These are phyloP conservation scores for Graphilbum sp. DNA, from an alignment of 2,329 filamentous ascomycete genomes.

Conservation along the genomic window DNA sequence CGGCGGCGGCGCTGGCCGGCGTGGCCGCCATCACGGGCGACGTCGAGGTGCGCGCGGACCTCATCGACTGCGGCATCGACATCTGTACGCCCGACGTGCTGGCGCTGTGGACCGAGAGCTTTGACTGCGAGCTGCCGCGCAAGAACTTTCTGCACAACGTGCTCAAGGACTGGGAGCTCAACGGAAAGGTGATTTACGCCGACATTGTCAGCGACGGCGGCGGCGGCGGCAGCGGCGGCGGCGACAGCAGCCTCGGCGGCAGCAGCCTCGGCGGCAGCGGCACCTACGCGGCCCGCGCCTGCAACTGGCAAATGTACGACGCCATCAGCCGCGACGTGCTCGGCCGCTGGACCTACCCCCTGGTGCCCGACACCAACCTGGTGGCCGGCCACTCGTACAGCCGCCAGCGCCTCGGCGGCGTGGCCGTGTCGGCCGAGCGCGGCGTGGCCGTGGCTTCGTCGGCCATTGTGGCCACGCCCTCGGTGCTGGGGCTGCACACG, in stretches of 20 bases:
- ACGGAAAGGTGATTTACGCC: conserved; percentile 90
- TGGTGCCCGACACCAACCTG: conserved; percentile 80
- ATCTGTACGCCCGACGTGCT: conserved; percentile 95
- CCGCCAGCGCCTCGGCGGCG: conserved; percentile 36
- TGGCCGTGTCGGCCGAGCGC: conserved; percentile 59
- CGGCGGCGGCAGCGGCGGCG: not conserved
- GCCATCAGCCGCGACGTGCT: conserved; percentile 77
- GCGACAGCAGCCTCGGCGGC: conserved; percentile 1
- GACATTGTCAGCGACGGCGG: conserved; percentile 56
- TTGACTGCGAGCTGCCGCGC: conserved; percentile 64
- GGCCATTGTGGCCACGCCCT: conserved; percentile 46
- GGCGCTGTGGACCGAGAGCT: conserved; percentile 90
- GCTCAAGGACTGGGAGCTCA: conserved; percentile 90
- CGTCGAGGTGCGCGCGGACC: conserved; percentile 68
- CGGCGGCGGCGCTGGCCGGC: not conserved
- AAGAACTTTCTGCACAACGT: conserved; percentile 70
- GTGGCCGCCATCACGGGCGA: conserved; percentile 27
- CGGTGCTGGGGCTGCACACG: conserved; percentile 62
- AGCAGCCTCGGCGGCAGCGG: not conserved
- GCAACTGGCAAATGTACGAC: conserved; percentile 79
- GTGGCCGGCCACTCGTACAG: conserved; percentile 62
- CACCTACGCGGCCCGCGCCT: conserved; percentile 70
- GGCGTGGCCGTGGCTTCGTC: conserved; percentile 58
- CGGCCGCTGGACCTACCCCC: conserved; percentile 71
- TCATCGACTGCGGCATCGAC: conserved; percentile 89